A percentile compares a stretch with the other conserved stretches of the same genome.
These are phyloP conservation scores for Capniomyces stellatus DNA, from an alignment of 371 early-diverging fungal species.

Conservation along the genomic window DNA sequence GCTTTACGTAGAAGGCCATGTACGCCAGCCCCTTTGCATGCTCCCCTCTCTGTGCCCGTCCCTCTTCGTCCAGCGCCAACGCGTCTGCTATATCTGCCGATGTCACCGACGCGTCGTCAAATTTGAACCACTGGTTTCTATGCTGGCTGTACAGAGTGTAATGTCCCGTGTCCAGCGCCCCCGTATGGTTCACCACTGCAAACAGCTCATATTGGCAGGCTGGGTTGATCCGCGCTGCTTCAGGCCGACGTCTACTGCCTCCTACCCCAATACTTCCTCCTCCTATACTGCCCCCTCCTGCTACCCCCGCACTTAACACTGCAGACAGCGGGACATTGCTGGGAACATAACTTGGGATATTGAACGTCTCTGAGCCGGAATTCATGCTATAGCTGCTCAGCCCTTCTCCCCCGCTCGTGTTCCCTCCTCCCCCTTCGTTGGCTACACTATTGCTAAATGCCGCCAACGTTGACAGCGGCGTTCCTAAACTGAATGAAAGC, in stretches of 20 bases:
- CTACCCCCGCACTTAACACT: neutral
- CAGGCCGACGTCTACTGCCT: constrained; percentile 26
- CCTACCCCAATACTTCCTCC: constrained; percentile 10
- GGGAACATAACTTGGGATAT: too few species aligned
- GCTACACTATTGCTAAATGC: neutral
- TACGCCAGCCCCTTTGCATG: constrained; percentile 25
- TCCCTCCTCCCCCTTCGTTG: constrained; percentile 3
- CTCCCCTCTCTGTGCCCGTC: constrained; percentile 44
- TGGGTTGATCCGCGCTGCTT: constrained; percentile 27
- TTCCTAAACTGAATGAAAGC: constrained; percentile 3
- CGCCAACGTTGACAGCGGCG: constrained; percentile 9
- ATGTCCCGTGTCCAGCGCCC: constrained; percentile 83
- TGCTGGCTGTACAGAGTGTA: constrained; percentile 68
- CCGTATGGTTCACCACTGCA: constrained; percentile 81
- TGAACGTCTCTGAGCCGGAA: neutral
- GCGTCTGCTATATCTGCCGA: constrained; percentile 52
- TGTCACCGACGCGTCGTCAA: constrained; percentile 75
- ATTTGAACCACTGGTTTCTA: constrained; percentile 74
- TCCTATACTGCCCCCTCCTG: too few species aligned
- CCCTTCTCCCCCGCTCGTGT: constrained; percentile 8
- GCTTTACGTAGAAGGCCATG: constrained; percentile 76
- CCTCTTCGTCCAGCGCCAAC: constrained; percentile 29
- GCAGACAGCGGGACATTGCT: neutral
- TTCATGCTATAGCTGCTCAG: neutral
- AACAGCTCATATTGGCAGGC: constrained; percentile 66